phyloP scores from a whole-genome alignment of 2,329 filamentous ascomycete genomes.

The Seiridium cupressi region DNA sequence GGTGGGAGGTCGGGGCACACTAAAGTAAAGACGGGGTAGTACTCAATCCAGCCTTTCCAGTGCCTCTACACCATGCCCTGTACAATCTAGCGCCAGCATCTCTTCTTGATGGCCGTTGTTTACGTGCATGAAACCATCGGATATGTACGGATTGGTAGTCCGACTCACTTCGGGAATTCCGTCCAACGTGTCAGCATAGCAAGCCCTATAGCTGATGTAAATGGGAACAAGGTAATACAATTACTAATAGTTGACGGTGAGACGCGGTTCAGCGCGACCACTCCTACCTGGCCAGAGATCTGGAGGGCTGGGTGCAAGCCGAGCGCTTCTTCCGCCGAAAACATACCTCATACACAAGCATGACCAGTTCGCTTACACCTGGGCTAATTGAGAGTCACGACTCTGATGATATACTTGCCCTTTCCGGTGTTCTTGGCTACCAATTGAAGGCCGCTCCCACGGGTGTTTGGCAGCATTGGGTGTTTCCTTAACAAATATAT shows the following conservation, averaged over 20 bases:
- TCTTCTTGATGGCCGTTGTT: neutral
- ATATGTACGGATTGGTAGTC: no score
- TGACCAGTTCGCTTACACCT: neutral
- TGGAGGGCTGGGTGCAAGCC: neutral
- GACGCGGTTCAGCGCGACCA: no score
- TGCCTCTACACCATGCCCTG: neutral
- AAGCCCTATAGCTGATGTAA: no score
- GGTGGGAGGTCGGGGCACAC: neutral
- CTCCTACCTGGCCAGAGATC: no score
- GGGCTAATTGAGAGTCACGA: neutral
- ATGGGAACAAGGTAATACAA: no score
- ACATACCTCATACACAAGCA: neutral
- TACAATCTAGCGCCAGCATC: neutral
- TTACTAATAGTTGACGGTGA: no score
- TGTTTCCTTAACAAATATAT: no score
- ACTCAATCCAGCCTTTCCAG: neutral
- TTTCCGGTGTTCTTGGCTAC: neutral
- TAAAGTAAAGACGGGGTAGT: slow-evolving; percentile 1
- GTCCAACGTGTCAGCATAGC: no score
- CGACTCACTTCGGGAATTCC: no score
- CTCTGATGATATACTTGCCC: neutral
- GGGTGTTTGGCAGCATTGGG: no score
- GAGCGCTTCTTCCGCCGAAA: neutral
- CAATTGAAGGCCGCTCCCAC: neutral
- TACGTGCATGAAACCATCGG: no score